Conservation (phyloP, 148 eudicot genomes). For the Vaccinium myrtillus region DNA sequence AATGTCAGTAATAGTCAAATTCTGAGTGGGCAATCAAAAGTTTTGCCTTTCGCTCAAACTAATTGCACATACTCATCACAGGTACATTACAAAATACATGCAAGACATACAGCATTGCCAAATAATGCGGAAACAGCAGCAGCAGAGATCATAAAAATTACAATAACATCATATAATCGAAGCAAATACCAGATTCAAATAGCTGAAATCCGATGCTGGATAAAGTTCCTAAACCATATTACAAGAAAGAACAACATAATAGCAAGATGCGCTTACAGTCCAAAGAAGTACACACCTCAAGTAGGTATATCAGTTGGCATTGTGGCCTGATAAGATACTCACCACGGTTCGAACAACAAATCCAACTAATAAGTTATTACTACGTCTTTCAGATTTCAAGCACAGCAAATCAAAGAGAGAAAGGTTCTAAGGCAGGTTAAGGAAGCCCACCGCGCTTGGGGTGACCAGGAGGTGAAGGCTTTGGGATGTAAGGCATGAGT, state of each 20-base stretch:
- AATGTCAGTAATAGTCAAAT: background rate
- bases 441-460: constrained; percentile 20
- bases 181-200: background rate
- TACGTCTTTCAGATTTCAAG: background rate
- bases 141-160: background rate
- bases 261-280: background rate
- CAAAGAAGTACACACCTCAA: background rate
- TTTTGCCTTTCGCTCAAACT: background rate
- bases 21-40: background rate
- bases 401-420: constrained; percentile 4
- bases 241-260: background rate
- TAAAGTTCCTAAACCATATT: background rate
- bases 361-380: background rate
- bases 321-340: background rate
- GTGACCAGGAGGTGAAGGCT: constrained; percentile 33
- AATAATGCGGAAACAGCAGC: background rate
- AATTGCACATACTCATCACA: background rate
- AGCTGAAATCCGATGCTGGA: background rate
- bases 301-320: constrained; percentile 6
- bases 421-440: background rate
- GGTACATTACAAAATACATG: background rate
- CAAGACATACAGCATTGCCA: background rate
- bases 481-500: constrained; percentile 50
- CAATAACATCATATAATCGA: background rate
- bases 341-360: background rate